These are phyloP conservation scores for Ochromonadaceae sp. DNA, from an alignment of 352 stramenopile species.

Conservation along the genomic window DNA sequence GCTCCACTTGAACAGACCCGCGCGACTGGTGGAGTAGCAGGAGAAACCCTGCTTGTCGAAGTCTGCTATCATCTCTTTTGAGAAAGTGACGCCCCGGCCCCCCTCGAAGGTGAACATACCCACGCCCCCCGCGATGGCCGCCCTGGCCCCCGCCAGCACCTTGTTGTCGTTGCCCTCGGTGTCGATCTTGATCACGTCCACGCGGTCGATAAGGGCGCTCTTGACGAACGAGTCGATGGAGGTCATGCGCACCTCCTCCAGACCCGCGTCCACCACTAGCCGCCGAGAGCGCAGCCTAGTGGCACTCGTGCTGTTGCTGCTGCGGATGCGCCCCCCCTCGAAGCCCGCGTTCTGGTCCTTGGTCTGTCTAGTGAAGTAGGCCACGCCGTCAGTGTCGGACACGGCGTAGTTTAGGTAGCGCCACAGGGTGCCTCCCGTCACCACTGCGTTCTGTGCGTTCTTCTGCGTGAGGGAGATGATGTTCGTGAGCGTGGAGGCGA, in stretches of 20 bases:
- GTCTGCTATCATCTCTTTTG: conserved; percentile 9
- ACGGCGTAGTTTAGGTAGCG: conserved; percentile 1
- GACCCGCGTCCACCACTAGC: no score
- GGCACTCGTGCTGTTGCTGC: no score
- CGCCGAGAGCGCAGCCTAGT: no score
- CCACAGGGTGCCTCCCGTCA: no score
- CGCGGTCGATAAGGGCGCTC: neutral
- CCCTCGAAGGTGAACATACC: conserved; percentile 10
- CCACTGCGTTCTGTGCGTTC: no score
- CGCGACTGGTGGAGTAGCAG: conserved; percentile 14
- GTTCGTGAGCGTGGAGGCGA: neutral
- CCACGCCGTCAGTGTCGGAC: neutral
- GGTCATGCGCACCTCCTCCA: neutral
- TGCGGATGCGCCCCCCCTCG: neutral
- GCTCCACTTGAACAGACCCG: conserved; percentile 16
- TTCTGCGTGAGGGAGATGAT: no score
- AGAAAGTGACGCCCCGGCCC: neutral
- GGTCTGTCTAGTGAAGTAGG: neutral
- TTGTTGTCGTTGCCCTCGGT: conserved; percentile 13
- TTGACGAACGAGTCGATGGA: neutral
- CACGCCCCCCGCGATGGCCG: neutral
- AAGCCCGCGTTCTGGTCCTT: neutral
- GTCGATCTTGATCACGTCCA: conserved; percentile 14
- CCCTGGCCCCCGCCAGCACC: neutral
- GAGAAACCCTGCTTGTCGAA: neutral